phyloP scores from a whole-genome alignment of 2,329 filamentous ascomycete genomes.

The Scedosporium boydii region DNA sequence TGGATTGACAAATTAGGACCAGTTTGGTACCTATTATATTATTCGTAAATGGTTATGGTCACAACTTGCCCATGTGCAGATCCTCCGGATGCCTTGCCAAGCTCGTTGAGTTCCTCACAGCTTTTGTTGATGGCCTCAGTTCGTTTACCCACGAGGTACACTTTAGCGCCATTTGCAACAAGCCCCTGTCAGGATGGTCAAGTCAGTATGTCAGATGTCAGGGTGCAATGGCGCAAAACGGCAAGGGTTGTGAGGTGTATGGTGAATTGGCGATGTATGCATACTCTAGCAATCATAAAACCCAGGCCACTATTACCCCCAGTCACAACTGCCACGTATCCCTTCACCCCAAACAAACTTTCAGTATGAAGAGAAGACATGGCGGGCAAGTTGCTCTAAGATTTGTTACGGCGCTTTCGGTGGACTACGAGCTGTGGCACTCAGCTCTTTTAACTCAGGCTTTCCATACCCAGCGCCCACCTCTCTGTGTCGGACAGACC shows the following conservation, averaged over 20 bases:
- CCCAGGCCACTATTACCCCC: constrained; percentile 33
- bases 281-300: constrained; percentile 34
- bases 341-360: constrained; percentile 18
- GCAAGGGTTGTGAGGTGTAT: neutral
- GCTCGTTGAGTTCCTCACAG: constrained; percentile 26
- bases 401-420: too few species aligned
- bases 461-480: too few species aligned
- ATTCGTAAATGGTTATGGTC: constrained; percentile 3
- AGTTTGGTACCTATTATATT: neutral
- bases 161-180: constrained; percentile 34
- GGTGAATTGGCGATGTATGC: constrained; percentile 1
- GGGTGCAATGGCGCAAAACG: neutral
- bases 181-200: constrained; percentile 21
- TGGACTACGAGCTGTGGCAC: too few species aligned
- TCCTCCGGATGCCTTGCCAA: constrained; percentile 26
- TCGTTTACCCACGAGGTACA: constrained; percentile 31
- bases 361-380: constrained; percentile 12
- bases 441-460: too few species aligned
- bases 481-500: too few species aligned
- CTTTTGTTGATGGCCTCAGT: constrained; percentile 28
- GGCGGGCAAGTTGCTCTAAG: too few species aligned
- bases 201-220: neutral
- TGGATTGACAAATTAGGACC: constrained; percentile 7
- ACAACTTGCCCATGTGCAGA: constrained; percentile 25
- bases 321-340: constrained; percentile 24